Base-by-base conservation (phyloP, 768 basidiomycete species). In the Calvatia gigantea region DNA sequence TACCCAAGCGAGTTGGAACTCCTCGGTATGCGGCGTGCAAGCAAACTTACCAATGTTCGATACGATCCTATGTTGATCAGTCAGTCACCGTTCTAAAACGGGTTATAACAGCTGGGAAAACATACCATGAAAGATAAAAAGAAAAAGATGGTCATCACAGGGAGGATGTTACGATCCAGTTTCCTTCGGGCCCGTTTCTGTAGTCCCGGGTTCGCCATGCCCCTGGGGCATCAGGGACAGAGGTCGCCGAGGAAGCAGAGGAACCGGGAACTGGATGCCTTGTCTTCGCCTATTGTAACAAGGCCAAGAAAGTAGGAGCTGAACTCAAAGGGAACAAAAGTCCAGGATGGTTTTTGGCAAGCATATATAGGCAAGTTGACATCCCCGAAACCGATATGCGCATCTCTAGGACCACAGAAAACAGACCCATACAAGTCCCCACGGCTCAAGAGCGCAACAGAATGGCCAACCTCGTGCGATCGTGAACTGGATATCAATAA, bases 111-210 rank as follows among this genome's bases (percentile, higher is more conserved):
- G n/a, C n/a, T n/a, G n/a, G 37, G 23, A n/a, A 52, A 17, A 60
- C 69, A 23, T 47, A 70, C 71, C 58, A 73, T 49, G 55, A 70
- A 71, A 6, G 70, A 69, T 19, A 72, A 59, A 2, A 73, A 60
- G 57, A 69, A 72, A 56, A 69, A 71, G 61, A 72, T 64, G 0
- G 70, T 69, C 57, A 72, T 62, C 7, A 72, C 59, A 21, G 72
- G 72, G 9, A 73, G 51, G 15, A 73, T 54, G 23, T 38, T 35
- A 17, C 6, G 25, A 39, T 56, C 49, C 55, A 49, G 23, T 42
- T 56, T 56, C 55, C 39, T 56, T 11, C 50, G 21, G 9, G 23
- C 38, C 38, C 48, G 38, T n/a, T 12, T 46, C 19, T 33, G n/a
- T 25, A 50, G 4, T 17, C 43, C 39, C 31, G 25, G 27, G 9